Conservation (phyloP, 352 stramenopile genomes). For the Pythium rishiriense region DNA sequence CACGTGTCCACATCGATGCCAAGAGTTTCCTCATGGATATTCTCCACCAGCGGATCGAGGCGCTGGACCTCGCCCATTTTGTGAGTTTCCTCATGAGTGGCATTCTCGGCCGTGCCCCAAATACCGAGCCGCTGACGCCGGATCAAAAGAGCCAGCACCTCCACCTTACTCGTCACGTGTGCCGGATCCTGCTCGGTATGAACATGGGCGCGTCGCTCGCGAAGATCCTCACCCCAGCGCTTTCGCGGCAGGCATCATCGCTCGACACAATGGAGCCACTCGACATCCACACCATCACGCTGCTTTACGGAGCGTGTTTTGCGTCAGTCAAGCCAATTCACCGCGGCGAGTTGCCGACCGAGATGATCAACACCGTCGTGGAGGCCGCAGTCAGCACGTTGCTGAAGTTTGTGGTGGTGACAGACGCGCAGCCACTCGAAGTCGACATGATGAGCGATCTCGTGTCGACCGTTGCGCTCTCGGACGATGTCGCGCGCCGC, state of each 20-base stretch:
- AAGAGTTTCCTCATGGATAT: constrained; percentile 87
- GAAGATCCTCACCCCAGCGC: constrained; percentile 65
- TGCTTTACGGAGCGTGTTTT: constrained; percentile 64
- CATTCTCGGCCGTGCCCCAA: constrained; percentile 37
- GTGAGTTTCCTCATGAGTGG: constrained; percentile 83
- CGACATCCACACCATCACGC: constrained; percentile 59
- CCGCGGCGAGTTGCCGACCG: constrained; percentile 38
- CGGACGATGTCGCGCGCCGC: constrained; percentile 20
- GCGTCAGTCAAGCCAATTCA: constrained; percentile 35
- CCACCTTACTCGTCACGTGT: constrained; percentile 64
- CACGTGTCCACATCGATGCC: constrained; percentile 52
- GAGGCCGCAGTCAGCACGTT: background rate
- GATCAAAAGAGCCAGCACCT: constrained; percentile 43
- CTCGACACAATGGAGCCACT: constrained; percentile 38
- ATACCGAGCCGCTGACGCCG: constrained; percentile 19
- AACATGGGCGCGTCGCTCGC: constrained; percentile 64
- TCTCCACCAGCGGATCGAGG: constrained; percentile 59
- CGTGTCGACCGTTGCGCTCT: constrained; percentile 20
- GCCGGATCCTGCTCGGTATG: constrained; percentile 59
- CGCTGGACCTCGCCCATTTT: constrained; percentile 69
- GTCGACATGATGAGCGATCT: constrained; percentile 27
- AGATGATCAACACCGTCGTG: constrained; percentile 44
- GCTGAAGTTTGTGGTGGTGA: constrained; percentile 17
- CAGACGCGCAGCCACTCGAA: constrained; percentile 23
- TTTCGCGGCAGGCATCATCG: constrained; percentile 47